Conservation (phyloP, 2,329 filamentous ascomycete genomes). For the Balansia obtecta region DNA sequence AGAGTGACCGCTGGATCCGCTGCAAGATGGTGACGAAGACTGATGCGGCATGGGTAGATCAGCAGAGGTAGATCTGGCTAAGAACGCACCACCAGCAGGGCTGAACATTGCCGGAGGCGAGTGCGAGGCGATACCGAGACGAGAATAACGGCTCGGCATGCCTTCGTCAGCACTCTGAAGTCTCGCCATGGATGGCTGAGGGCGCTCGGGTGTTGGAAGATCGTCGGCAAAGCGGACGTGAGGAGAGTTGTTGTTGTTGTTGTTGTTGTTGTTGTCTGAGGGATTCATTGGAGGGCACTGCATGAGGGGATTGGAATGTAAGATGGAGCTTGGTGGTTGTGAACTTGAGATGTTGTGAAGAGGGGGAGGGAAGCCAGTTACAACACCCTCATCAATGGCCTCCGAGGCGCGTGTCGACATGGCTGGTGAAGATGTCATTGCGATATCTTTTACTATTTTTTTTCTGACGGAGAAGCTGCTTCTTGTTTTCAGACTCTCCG, state of each 20-base stretch:
- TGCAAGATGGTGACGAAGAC: conserved; percentile 22
- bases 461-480: not conserved
- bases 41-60: conserved; percentile 19
- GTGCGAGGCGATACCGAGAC: conserved; percentile 6
- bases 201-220: not conserved
- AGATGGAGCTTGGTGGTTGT: not conserved
- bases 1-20: conserved; percentile 28
- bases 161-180: not conserved
- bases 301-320: not conserved
- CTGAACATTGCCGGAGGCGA: conserved; percentile 5
- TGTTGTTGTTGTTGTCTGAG: not conserved
- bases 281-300: conserved; percentile 1
- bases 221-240: not conserved
- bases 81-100: conserved; percentile 12
- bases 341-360: too few species aligned
- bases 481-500: conserved; percentile 1
- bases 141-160: not conserved
- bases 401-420: conserved; percentile 30
- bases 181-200: not conserved
- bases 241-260: not conserved
- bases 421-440: not conserved
- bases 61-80: conserved; percentile 18
- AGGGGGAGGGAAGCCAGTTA: too few species aligned
- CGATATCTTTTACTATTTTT: not conserved
- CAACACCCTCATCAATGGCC: too few species aligned